Evolutionary conservation across 2,329 filamentous ascomycete genomes (phyloP).

Genomic region (Cladorrhinum sp.): DNA sequence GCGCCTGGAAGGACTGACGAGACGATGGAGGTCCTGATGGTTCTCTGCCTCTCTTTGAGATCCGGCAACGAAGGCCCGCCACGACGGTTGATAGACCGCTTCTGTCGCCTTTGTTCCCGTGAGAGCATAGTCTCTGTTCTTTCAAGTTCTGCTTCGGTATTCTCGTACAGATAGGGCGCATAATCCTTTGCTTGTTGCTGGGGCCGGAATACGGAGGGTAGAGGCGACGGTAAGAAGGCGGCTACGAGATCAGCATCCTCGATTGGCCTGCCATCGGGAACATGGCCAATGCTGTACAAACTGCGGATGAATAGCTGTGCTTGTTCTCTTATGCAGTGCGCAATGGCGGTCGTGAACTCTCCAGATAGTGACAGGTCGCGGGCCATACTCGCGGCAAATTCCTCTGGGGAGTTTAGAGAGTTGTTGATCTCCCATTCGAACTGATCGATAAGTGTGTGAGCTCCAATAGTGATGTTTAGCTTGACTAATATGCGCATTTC

Average conservation of each 20-base stretch:
- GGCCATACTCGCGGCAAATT: conserved; percentile 87
- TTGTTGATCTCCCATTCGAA: conserved; percentile 99
- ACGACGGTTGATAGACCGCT: conserved; percentile 88
- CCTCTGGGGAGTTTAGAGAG: conserved; percentile 86
- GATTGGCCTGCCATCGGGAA: conserved; percentile 89
- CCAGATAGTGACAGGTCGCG: conserved; percentile 86
- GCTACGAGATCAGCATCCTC: conserved; percentile 87
- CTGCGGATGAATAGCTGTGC: conserved; percentile 91
- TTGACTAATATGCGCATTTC: conserved; percentile 97
- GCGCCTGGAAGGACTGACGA: conserved; percentile 90
- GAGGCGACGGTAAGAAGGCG: conserved; percentile 80
- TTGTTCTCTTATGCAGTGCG: conserved; percentile 96
- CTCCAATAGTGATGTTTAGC: conserved; percentile 94
- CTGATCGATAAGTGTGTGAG: conserved; percentile 90
- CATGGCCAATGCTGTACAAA: conserved; percentile 87
- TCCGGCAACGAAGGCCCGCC: conserved; percentile 94
- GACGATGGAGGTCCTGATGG: conserved; percentile 86
- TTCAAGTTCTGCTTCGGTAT: conserved; percentile 86
- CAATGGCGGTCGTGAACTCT: conserved; percentile 96
- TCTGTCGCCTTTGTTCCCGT: conserved; percentile 88
- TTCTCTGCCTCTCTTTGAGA: conserved; percentile 89
- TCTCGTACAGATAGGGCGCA: conserved; percentile 87
- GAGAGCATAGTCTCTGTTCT: conserved; percentile 89
- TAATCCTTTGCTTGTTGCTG: conserved; percentile 93
- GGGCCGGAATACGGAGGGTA: conserved; percentile 80